Evolutionary conservation across 345 rosid genomes (phyloP), one percentile per base, ranked within the genome.

Genomic region (Pugionium dolabratum): DNA sequence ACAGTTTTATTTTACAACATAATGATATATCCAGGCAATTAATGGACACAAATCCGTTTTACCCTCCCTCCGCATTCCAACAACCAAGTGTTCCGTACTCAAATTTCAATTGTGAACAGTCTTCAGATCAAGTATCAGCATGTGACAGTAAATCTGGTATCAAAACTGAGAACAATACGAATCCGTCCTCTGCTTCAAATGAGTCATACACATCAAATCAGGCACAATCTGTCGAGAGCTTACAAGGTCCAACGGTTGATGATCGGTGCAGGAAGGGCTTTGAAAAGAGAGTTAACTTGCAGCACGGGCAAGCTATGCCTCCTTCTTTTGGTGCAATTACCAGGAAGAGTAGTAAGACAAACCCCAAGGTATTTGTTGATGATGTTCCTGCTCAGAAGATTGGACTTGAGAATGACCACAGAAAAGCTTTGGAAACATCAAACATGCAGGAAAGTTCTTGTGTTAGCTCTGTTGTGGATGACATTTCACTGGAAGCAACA

Each of bases 401-500:
- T 8, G 82, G 79, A 64, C 75, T 80, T 62, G 62, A 84, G 79
- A 56, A 72, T 57, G 40, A 34, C 75, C 53, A 53, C 47, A 32
- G 71, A 66, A 39, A 53, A 74, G 47, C 83, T 68, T 36, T 80
- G 26, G 83, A 79, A 57, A 74, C 77, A 66, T 83, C 83, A 46
- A 75, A 77, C 56, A 76, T 34, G 44, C 89, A 78, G 54, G 91
- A 82, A 54, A 81, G 84, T 78, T 87, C 88, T 67, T 77, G 78
- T 66, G 62, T 71, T 80, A 81, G 86, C 65, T 80, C 91, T 71
- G 70, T 74, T 35, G 64, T 80, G 76, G 83, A 82, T 79, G 94
- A 78, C 72, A 73, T 79, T 76, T 87, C 94, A 25, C 66, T 81
- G 43, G 86, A 89, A 64, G 89, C 84, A 61, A 81, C 82, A 59